Percentiles rank a stretch among this genome's conserved stretches.
phyloP scores from a whole-genome alignment of 2,329 filamentous ascomycete genomes.

The Pyrenophora graminea region DNA sequence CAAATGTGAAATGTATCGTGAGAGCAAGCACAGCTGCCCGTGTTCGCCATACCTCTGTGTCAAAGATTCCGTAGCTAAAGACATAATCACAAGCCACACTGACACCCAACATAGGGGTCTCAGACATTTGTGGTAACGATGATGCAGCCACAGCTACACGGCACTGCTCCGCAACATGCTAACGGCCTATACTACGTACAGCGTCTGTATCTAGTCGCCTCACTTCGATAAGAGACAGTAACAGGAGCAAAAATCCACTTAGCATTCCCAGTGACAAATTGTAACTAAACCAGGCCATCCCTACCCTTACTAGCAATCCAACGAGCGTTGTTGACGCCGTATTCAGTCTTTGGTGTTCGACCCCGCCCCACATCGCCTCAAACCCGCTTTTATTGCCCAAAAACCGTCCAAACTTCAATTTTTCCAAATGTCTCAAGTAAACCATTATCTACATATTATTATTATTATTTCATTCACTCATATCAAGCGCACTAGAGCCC shows the following conservation, averaged over 20 bases:
- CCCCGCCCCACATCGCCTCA: background rate
- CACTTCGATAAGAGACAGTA: background rate
- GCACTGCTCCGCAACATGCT: background rate
- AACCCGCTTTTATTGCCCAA: background rate
- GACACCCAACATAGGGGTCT: background rate
- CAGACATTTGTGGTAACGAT: background rate
- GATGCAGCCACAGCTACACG: constrained; percentile 5
- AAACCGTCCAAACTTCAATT: background rate
- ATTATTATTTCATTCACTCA: no score
- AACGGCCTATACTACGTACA: background rate
- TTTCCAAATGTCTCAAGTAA: no score
- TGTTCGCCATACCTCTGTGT: no score
- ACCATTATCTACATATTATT: no score
- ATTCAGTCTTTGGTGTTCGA: background rate
- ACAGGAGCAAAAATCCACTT: background rate
- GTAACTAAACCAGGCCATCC: background rate
- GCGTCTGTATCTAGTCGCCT: background rate
- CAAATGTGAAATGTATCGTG: background rate
- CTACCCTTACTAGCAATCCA: background rate
- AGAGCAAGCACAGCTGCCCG: no score
- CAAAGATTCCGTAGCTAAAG: no score
- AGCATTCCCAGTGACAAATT: background rate
- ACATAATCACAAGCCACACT: background rate
- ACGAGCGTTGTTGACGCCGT: background rate
- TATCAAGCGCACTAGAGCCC: background rate